Base-by-base conservation (phyloP, 768 basidiomycete genomes). In the Mycena rebaudengoi region DNA sequence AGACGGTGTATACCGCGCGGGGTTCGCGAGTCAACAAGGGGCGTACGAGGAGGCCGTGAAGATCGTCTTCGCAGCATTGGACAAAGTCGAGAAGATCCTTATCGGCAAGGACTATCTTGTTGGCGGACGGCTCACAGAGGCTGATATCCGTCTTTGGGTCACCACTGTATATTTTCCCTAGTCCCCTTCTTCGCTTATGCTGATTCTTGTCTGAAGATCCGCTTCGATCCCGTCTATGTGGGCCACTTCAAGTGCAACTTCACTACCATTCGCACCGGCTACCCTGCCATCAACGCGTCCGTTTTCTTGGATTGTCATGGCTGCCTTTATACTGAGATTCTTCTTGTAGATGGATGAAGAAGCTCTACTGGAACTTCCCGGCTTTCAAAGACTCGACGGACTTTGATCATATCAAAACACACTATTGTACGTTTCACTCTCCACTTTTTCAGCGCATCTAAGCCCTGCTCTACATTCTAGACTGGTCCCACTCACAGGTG, bases 231-330 rank as follows among this genome's bases (percentile, higher is more conserved):
- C 1, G 96, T 91, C 16, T 98, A 99, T 76, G 85, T 91, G 46
- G 88, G 90, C 0, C 94, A 95, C 74, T 99, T 99, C 86, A 98
- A 98, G 70, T 96, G 95, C 80, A 96, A 97, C 81, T 74, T 94
- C 66, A 88, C 90, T 29, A 88, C 86, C 41, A 92, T 98, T 72
- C 93, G 96, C 23, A 80, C 88, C 70, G 92, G 92, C 7, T 99
- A 96, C 76, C 96, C 96, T 20, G 85, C 88, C 48, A 85, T 98
- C 49, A 86, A 98, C 78, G 73, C 74, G 88, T 86, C 56, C 44
- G 83, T 77, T 21, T 57, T n/a, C 41, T 71, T 45, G 66, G 67
- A 21, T 20, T 59, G 37, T 39, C 21, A 5, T 59, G 60, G 18
- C 37, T 48, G 21, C 7, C 32, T 5, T 51, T 23, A 33, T 40